Percentiles rank a stretch among this genome's conserved stretches.
phyloP scores from a whole-genome alignment of 352 stramenopile species.

The Ophiocytium majus region DNA sequence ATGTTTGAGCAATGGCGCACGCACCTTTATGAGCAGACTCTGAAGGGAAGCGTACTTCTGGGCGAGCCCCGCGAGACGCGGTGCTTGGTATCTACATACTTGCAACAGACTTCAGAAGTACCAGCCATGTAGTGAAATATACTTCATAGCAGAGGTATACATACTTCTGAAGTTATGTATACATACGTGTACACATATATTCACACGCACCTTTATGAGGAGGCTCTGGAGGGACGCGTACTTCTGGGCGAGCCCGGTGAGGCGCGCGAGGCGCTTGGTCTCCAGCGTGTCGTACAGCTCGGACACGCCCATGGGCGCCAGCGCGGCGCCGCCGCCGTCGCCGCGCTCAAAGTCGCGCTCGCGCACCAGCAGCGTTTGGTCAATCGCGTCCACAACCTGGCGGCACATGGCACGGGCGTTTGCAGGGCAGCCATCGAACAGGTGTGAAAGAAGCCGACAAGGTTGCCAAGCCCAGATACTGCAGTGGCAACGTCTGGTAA shows the following conservation, averaged over 20 bases:
- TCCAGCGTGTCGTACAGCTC: conserved; percentile 87
- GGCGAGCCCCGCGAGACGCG: conserved; percentile 82
- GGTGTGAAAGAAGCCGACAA: too few species aligned
- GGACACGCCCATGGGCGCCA: conserved; percentile 75
- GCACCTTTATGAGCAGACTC: conserved; percentile 80
- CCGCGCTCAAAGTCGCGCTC: conserved; percentile 78
- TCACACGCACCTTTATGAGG: conserved; percentile 82
- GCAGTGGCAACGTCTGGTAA: conserved; percentile 81
- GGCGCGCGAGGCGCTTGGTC: conserved; percentile 77
- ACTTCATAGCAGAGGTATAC: too few species aligned
- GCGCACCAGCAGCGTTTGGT: conserved; percentile 83
- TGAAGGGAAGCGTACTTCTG: conserved; percentile 88
- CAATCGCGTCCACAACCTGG: conserved; percentile 64
- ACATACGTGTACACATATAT: too few species aligned
- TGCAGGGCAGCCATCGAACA: too few species aligned
- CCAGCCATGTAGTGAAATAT: too few species aligned
- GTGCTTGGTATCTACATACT: too few species aligned
- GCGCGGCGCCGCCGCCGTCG: conserved; percentile 60
- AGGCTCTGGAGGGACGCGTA: conserved; percentile 84
- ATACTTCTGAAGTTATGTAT: too few species aligned
- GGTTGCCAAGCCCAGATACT: conserved; percentile 86
- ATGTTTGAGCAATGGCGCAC: too few species aligned
- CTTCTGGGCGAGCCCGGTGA: conserved; percentile 85
- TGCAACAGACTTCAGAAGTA: too few species aligned
- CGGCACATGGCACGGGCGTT: too few species aligned